Evolutionary conservation across 2,329 filamentous ascomycete species (phyloP).

Genomic region (Colletotrichum orbiculare): DNA sequence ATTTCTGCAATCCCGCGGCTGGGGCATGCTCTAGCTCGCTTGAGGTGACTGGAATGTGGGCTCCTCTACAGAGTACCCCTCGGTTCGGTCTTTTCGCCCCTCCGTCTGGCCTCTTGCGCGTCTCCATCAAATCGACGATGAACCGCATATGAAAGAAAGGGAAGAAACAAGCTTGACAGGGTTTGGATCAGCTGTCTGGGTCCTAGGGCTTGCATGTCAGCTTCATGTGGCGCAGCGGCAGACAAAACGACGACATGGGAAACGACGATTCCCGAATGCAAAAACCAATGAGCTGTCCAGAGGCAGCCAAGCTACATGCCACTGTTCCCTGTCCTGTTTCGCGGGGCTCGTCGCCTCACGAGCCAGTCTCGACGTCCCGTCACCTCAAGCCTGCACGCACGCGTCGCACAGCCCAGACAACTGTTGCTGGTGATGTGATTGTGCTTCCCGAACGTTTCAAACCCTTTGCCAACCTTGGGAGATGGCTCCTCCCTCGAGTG

Average conservation of each 20-base stretch:
- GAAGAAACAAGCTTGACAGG: slow-evolving; percentile 16
- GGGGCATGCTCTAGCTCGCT: slow-evolving; percentile 32
- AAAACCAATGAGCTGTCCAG: slow-evolving; percentile 21
- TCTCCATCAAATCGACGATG: slow-evolving; percentile 30
- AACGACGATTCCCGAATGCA: slow-evolving; percentile 16
- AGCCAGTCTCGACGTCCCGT: slow-evolving; percentile 20
- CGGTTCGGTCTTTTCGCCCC: slow-evolving; percentile 16
- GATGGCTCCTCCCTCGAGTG: slow-evolving; percentile 22
- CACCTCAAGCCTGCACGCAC: slow-evolving; percentile 8
- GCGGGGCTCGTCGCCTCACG: slow-evolving; percentile 19
- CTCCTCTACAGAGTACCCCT: slow-evolving; percentile 19
- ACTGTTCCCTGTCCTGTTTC: slow-evolving; percentile 24
- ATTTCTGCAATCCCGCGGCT: slow-evolving; percentile 32
- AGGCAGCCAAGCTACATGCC: slow-evolving; percentile 26
- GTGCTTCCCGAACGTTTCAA: slow-evolving; percentile 13
- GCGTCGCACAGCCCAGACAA: slow-evolving; percentile 12
- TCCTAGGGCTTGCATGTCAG: not conserved
- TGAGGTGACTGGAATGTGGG: slow-evolving; percentile 34
- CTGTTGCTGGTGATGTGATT: slow-evolving; percentile 10
- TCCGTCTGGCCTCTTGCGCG: slow-evolving; percentile 25
- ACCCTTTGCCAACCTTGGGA: not conserved
- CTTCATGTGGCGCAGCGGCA: slow-evolving; percentile 25
- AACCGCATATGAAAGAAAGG: slow-evolving; percentile 15
- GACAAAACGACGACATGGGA: not conserved
- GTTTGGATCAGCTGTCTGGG: slow-evolving; percentile 6